Base-by-base conservation (phyloP, 805 yeast species). In the Metschnikowia cerradonensis region DNA sequence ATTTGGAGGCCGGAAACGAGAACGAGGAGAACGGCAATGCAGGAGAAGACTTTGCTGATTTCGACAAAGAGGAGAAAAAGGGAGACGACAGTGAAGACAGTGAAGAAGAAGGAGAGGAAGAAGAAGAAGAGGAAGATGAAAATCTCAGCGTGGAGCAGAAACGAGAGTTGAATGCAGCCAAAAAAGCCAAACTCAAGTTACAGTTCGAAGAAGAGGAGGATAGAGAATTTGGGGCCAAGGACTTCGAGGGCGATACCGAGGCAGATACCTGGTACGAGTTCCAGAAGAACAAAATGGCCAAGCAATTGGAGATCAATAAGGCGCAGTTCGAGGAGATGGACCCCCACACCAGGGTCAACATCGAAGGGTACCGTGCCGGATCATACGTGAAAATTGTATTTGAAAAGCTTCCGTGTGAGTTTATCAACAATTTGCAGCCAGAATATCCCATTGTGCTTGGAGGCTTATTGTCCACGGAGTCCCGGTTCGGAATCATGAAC, bases 251-350 rank as follows among this genome's bases (percentile, higher is more conserved):
- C 50, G 71, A 65, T 46, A 66, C 68, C 20, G 95, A 88, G 63
- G 90, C 89, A 50, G 97, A 92, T 61, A 90, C 97, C 0, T 94
- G 99, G 99, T 94, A 92, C 66, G 98, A 92, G 66, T 82, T 87
- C 67, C 97, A 94, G 68, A 94, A 94, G 73, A 95, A 96, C 53
- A 92, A 91, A 63, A 91, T 95, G 83, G 90, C 96, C 51, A 92
- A 94, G 67, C 99, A 94, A 71, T 73, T 88, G 55, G 98, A 92
- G 54, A 90, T 95, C 70, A 95, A 94, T 68, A 88, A 89, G 66
- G 81, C 88, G 8, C 91, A 86, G 65, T 77, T 81, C 50, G 85
- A 82, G 17, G 77, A 79, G 40, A 78, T 94, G 84, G 95, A 90
- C 52, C 75, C 72, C 11, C 87, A 78, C n/a, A 82, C 88, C 19